phyloP scores from a whole-genome alignment of 2,329 filamentous ascomycete species.

The Scleromitrula shiraiana region DNA sequence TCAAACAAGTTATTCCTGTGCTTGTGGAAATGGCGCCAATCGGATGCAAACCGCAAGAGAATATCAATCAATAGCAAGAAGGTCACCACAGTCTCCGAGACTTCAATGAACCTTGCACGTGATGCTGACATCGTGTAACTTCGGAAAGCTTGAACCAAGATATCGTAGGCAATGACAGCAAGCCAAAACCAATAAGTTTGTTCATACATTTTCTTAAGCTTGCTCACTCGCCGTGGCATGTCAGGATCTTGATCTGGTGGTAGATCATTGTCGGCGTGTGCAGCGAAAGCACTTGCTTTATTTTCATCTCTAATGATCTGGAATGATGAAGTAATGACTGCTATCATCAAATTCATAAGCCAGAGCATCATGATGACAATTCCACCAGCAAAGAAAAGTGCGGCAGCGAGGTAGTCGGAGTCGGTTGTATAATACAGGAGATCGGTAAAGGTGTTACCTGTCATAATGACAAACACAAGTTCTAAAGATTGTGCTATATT shows the following conservation, averaged over 20 bases:
- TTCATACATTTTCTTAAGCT: constrained; percentile 64
- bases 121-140: constrained; percentile 65
- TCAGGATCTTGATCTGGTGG: constrained; percentile 26
- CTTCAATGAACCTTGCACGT: constrained; percentile 58
- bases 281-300: constrained; percentile 85
- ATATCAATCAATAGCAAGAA: constrained; percentile 76
- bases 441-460: constrained; percentile 92
- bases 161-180: constrained; percentile 65
- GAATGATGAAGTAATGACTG: constrained; percentile 96
- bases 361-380: constrained; percentile 93
- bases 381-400: constrained; percentile 64
- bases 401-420: constrained; percentile 81
- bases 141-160: constrained; percentile 71
- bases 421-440: constrained; percentile 89
- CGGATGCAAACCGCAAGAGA: constrained; percentile 62
- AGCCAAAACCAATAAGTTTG: constrained; percentile 75
- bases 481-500: constrained; percentile 89
- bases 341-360: constrained; percentile 90
- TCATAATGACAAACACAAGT: constrained; percentile 97
- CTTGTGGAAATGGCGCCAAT: constrained; percentile 75
- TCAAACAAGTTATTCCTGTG: constrained; percentile 73
- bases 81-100: constrained; percentile 68
- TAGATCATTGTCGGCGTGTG: constrained; percentile 51
- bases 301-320: constrained; percentile 97
- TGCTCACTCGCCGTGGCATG: constrained; percentile 34